phyloP scores from a whole-genome alignment of 2,329 filamentous ascomycete species.

The Anthostomella pinea region DNA sequence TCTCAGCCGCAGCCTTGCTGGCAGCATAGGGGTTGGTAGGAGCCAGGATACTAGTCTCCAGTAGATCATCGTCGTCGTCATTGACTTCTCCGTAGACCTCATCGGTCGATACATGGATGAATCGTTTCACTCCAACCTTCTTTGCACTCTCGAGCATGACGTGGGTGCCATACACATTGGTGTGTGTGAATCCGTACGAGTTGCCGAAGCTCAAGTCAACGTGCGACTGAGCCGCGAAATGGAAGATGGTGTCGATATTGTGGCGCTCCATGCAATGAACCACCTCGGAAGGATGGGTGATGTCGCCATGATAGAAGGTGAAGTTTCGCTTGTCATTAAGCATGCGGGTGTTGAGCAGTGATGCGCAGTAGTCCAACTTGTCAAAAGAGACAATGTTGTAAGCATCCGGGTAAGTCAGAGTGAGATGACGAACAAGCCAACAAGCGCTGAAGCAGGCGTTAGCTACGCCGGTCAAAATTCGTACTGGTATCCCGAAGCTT shows the following conservation, averaged over 20 bases:
- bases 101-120: constrained; percentile 81
- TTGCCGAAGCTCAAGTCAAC: constrained; percentile 82
- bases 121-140: constrained; percentile 66
- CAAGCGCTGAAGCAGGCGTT: constrained; percentile 57
- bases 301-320: constrained; percentile 75
- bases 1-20: constrained; percentile 78
- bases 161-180: constrained; percentile 82
- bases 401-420: constrained; percentile 66
- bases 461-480: constrained; percentile 14
- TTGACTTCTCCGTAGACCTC: constrained; percentile 82
- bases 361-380: constrained; percentile 80
- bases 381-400: constrained; percentile 84
- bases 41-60: constrained; percentile 70
- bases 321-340: constrained; percentile 70
- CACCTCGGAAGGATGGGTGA: constrained; percentile 69
- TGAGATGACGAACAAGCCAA: constrained; percentile 78
- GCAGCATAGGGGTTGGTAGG: constrained; percentile 82
- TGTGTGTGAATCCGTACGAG: constrained; percentile 76
- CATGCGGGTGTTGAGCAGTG: constrained; percentile 72
- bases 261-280: constrained; percentile 67
- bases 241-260: constrained; percentile 75
- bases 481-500: constrained; percentile 33
- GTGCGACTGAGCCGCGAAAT: constrained; percentile 84
- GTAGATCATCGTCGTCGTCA: constrained; percentile 66
- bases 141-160: constrained; percentile 75